Base-by-base conservation (phyloP, 495 filamentous ascomycete species). In the Penicillium macrosclerotiorum region DNA sequence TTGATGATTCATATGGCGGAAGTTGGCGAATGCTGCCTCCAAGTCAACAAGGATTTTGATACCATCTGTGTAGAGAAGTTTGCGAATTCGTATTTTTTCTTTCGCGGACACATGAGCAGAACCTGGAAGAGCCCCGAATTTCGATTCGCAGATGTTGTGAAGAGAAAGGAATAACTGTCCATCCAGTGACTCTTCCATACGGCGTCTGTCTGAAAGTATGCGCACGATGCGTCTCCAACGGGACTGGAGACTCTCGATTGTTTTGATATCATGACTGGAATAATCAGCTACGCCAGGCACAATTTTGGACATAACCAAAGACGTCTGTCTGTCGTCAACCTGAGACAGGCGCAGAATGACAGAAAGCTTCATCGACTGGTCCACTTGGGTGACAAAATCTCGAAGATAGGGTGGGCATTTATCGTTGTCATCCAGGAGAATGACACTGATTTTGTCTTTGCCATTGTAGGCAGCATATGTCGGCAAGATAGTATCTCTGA, bases 401-500 rank as follows among this genome's bases (percentile, higher is more conserved):
- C 20, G 22, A 12, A 38, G 20, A 14, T 12, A 38, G 2, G 36
- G 2, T 14, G 36, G 36, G 22, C 36, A 38, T 13, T 38, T 35
- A 9, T 3, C 5, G 2, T 37, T 47, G 27, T 55, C 37, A 8
- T 51, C 37, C 6, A 55, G 37, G 9, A 37, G 13, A 29, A 55
- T 22, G 11, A 55, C 52, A 8, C 20, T 39, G 25, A 55, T n/a
- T 18, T 34, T 36, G 8, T 55, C 42, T 16, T 51, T 55, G 8
- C 39, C 23, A 19, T 54, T 44, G 45, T 54, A 49, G 3, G 13
- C 13, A 9, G 5, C 20, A 31, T 44, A 54, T n/a, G 25, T 17
- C 9, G 37, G 34, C 9, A 35, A 24, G 26, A 37, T 37, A 16
- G 20, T 24, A 9, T 43, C 37, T 8, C 34, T 25, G 31, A 53